phyloP scores from a whole-genome alignment of 768 basidiomycete species.

The Fistulinella prunicolor region DNA sequence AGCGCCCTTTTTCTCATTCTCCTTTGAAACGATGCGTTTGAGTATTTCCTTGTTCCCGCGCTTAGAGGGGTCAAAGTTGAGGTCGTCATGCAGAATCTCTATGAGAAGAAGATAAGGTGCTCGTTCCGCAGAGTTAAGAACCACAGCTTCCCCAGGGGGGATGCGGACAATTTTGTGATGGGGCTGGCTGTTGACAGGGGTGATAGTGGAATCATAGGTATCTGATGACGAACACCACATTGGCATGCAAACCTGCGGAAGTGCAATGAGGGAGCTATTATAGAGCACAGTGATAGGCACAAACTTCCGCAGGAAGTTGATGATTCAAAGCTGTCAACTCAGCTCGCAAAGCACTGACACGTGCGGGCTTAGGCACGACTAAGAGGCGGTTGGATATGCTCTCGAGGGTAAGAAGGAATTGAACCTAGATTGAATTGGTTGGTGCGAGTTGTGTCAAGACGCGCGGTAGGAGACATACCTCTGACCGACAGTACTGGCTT shows the following conservation, averaged over 20 bases:
- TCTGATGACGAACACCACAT: conserved; percentile 84
- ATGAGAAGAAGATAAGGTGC: conserved; percentile 92
- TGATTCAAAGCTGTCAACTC: conserved; percentile 96
- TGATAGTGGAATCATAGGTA: conserved; percentile 35
- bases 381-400: conserved; percentile 90
- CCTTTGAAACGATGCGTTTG: conserved; percentile 69
- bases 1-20: conserved; percentile 55
- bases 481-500: conserved; percentile 85
- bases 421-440: conserved; percentile 46
- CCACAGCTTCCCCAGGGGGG: conserved; percentile 96
- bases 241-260: conserved; percentile 73
- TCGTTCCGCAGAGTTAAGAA: conserved; percentile 95
- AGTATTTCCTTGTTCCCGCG: conserved; percentile 84
- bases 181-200: conserved; percentile 44
- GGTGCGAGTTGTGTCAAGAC: not conserved
- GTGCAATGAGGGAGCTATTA: not conserved
- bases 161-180: conserved; percentile 97
- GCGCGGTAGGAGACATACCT: conserved; percentile 49
- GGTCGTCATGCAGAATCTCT: conserved; percentile 85
- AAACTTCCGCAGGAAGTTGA: conserved; percentile 91
- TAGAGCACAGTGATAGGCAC: conserved; percentile 5
- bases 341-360: conserved; percentile 93
- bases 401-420: conserved; percentile 86
- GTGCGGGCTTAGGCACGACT: conserved; percentile 89
- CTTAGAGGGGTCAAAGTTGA: conserved; percentile 88